These are phyloP conservation scores for Trematosphaeria pertusa DNA, from an alignment of 2,329 filamentous ascomycete genomes.

Conservation along the genomic window DNA sequence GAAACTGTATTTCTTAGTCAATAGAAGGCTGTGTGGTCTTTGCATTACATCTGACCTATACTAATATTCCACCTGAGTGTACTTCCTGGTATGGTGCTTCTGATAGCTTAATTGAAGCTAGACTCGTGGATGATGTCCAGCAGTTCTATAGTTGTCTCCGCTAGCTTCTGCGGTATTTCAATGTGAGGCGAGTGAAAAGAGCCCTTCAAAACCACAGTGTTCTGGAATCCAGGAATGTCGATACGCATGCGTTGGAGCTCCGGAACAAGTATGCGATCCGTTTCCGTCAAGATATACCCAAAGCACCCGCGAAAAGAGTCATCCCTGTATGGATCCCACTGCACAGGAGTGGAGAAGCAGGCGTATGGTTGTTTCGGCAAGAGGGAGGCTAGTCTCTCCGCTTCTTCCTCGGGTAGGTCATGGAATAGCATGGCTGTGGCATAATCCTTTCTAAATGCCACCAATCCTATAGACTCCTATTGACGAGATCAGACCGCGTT, in stretches of 20 bases:
- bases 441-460: neutral
- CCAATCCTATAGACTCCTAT: conserved; percentile 4
- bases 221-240: conserved; percentile 6
- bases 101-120: no score
- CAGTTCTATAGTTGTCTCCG: no score
- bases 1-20: no score
- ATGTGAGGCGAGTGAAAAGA: conserved; percentile 8
- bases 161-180: conserved; percentile 4
- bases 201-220: conserved; percentile 14
- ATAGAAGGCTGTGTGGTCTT: no score
- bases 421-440: conserved; percentile 11
- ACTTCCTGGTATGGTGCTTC: no score
- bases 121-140: no score
- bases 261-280: conserved; percentile 32
- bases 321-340: conserved; percentile 10
- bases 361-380: conserved; percentile 8
- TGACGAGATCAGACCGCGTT: neutral
- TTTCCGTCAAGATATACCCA: conserved; percentile 13
- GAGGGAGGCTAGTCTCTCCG: conserved; percentile 3
- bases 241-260: conserved; percentile 30
- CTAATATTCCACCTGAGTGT: no score
- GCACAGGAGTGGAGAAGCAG: conserved; percentile 5
- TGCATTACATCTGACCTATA: no score
- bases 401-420: conserved; percentile 9
- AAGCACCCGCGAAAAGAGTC: conserved; percentile 2